Percentiles rank a stretch among this genome's conserved stretches.
These are phyloP conservation scores for Lactarius hengduanensis DNA, from an alignment of 768 basidiomycete genomes.

Conservation along the genomic window DNA sequence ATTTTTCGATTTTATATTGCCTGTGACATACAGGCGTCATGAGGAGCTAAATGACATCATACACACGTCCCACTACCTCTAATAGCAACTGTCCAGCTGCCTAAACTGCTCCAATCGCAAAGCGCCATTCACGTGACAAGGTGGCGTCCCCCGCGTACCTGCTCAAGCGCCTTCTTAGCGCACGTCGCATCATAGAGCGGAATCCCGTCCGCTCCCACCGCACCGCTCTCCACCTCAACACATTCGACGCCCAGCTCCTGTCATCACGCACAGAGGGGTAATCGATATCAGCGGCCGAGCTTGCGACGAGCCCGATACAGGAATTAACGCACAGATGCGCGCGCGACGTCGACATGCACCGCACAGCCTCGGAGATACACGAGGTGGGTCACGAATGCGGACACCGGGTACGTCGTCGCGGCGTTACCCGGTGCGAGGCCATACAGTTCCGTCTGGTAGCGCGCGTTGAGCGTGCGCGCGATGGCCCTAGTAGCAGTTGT, in stretches of 20 bases:
- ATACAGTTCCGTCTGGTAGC: slow-evolving; percentile 50
- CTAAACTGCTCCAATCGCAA: no score
- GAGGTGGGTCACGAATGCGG: slow-evolving; percentile 83
- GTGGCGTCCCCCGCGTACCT: not conserved
- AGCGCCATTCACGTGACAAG: no score
- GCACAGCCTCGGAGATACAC: slow-evolving; percentile 66
- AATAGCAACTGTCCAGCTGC: no score
- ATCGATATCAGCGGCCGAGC: not conserved
- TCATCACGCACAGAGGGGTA: not conserved
- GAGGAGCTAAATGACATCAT: slow-evolving; percentile 17
- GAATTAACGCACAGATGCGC: slow-evolving; percentile 54
- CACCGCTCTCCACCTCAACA: slow-evolving; percentile 44
- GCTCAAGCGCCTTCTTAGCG: slow-evolving; percentile 45
- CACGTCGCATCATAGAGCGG: slow-evolving; percentile 46
- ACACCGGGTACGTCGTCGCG: slow-evolving; percentile 64
- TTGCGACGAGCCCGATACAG: not conserved
- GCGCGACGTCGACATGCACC: slow-evolving; percentile 59
- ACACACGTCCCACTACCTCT: not conserved
- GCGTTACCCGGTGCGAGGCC: slow-evolving; percentile 52
- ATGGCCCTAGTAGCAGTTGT: slow-evolving; percentile 51
- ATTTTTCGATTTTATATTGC: not conserved
- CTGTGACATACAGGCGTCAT: not conserved
- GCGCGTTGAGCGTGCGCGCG: slow-evolving; percentile 61
- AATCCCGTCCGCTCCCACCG: slow-evolving; percentile 32
- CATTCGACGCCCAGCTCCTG: slow-evolving; percentile 63